These are phyloP conservation scores for Arachis monticola DNA, from an alignment of 331 rosid species.

Conservation along the genomic window DNA sequence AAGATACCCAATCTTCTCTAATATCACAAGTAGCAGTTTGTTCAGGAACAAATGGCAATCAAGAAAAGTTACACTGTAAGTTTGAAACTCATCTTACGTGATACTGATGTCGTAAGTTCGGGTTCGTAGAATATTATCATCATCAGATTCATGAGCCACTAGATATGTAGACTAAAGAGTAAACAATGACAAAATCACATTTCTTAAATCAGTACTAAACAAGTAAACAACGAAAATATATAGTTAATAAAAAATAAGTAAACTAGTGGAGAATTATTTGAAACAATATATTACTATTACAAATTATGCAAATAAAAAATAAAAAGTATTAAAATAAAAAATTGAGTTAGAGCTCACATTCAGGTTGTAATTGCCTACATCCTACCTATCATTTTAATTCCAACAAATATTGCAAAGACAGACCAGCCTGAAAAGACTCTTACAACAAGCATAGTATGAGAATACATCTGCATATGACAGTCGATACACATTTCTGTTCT, in stretches of 20 bases:
- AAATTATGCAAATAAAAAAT: constrained; percentile 2
- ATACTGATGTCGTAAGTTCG: constrained; percentile 92
- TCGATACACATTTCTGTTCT: not conserved
- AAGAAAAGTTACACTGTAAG: constrained; percentile 32
- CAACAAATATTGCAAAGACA: not conserved
- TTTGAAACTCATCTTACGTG: constrained; percentile 66
- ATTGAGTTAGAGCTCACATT: constrained; percentile 20
- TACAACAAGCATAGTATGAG: not conserved
- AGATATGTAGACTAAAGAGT: constrained; percentile 70
- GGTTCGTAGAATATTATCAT: constrained; percentile 85
- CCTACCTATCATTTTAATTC: not conserved
- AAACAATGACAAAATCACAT: constrained; percentile 33
- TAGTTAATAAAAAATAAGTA: not conserved
- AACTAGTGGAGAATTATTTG: not conserved
- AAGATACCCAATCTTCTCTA: not conserved
- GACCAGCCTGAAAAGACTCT: constrained; percentile 1
- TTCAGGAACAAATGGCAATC: constrained; percentile 7
- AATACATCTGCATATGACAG: not conserved
- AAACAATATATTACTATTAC: not conserved
- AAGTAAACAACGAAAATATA: constrained; percentile 18
- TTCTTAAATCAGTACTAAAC: constrained; percentile 29
- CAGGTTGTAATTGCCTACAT: constrained; percentile 8
- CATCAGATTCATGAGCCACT: constrained; percentile 87
- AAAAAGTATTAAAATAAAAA: not conserved
- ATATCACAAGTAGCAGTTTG: constrained; percentile 17